A percentile compares a stretch with the other conserved stretches of the same genome.
These are phyloP conservation scores for Trichosporon asahii DNA, from an alignment of 1,284 basidiomycete genomes.

Conservation along the genomic window DNA sequence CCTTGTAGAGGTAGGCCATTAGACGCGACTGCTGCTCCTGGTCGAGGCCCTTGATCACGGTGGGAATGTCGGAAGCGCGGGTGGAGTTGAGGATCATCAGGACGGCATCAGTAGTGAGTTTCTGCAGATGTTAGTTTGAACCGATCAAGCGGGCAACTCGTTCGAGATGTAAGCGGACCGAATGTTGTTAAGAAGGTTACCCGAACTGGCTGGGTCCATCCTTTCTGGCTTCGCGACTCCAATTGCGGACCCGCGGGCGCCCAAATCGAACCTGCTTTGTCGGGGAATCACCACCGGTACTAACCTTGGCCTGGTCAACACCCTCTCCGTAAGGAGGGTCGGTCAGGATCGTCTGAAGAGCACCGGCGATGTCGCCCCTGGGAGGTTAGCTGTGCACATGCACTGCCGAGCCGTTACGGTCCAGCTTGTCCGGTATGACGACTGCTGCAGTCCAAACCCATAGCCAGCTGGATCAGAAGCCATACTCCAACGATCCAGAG, in stretches of 20 bases:
- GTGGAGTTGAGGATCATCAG: constrained; percentile 93
- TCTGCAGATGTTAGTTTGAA: constrained; percentile 53
- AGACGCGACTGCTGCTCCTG: constrained; percentile 82
- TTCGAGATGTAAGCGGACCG: no score
- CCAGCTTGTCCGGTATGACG: neutral
- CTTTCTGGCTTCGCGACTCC: no score
- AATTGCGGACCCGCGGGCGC: no score
- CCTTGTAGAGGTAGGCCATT: constrained; percentile 98
- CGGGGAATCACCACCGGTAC: constrained; percentile 25
- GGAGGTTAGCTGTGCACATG: constrained; percentile 1
- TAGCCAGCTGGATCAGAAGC: no score
- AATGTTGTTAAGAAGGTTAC: no score
- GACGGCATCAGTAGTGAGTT: constrained; percentile 74
- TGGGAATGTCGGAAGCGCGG: constrained; percentile 80
- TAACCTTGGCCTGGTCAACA: constrained; percentile 83
- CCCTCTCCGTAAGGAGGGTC: constrained; percentile 78
- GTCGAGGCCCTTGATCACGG: constrained; percentile 69
- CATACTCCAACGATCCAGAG: no score
- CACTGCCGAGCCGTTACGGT: no score
- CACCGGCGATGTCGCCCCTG: constrained; percentile 70
- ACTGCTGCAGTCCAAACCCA: neutral
- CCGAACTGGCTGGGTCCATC: no score
- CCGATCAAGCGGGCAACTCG: no score
- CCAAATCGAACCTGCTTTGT: neutral
- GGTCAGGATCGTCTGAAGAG: constrained; percentile 67